Base-by-base conservation (phyloP, 108 stramenopile genomes). In the Craspedostauros australis region DNA sequence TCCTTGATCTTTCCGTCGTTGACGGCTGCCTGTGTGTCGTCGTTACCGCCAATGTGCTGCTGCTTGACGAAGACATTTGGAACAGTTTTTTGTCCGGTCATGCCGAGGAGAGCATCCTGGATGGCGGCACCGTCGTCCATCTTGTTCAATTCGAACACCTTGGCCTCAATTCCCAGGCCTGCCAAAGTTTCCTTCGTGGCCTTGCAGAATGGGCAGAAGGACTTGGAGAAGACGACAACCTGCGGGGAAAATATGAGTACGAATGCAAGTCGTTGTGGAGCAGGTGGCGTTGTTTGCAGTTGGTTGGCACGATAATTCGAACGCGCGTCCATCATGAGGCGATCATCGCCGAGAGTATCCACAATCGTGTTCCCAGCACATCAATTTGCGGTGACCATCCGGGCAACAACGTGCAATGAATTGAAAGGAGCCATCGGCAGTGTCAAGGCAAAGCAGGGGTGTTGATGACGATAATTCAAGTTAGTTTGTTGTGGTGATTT, bases 61-160 rank as follows among this genome's bases (percentile, higher is more conserved):
- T 77, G 77, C 43, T 84, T 80, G 50, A 92, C 75, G 55, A 80
- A 92, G 4, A 92, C 86, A 60, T 81, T 88, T 20, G 91, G 91
- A 5, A 92, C 91, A 31, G 84, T 83, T 33, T 71, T 64, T 69
- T 92, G 91, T 0, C 75, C 81, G 1, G 79, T 84, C 51, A 73
- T 61, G 31, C 66, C 41, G 16, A 68, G 31, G 30, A 92, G 63
- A 6, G 69, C 64, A 18, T 39, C 56, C 45, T 88, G 86, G 15
- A 94, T 50, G 6, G 62, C 77, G 22, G 67, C 64, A 23, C 93
- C 93, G 54, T 82, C 75, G 19, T 73, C 59, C 60, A 88, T 60
- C 52, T 70, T 44, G 69, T 91, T 81, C 24, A 91, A 54, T 73
- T 91, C 85, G 46, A 82, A 70, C 18, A 84, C 60, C 32, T 58